A percentile compares a stretch with the other conserved stretches of the same genome.
Conservation (phyloP, 208 protist genomes). For the Phytomonas serpens region DNA sequence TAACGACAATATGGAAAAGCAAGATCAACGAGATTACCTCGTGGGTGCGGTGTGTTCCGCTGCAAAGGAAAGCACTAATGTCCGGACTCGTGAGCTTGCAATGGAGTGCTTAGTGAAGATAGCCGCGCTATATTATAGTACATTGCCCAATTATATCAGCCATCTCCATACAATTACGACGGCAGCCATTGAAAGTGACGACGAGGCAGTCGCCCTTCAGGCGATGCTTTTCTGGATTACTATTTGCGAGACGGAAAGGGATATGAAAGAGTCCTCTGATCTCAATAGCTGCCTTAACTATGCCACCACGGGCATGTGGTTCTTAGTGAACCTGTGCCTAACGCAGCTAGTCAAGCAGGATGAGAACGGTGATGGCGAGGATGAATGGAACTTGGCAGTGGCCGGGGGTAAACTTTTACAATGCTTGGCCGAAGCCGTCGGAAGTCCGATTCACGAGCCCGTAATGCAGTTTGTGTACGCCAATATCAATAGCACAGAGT, state of each 20-base stretch:
- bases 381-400: conserved; percentile 93
- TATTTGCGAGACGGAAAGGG: conserved; percentile 93
- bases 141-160: conserved; percentile 91
- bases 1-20: conserved; percentile 89
- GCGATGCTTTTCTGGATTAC: conserved; percentile 97
- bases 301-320: conserved; percentile 63
- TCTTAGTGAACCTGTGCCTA: conserved; percentile 85
- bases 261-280: conserved; percentile 66
- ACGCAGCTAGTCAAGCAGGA: conserved; percentile 88
- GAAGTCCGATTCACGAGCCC: conserved; percentile 49
- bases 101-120: conserved; percentile 95
- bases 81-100: conserved; percentile 67
- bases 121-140: conserved; percentile 93
- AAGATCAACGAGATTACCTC: conserved; percentile 87
- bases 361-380: conserved; percentile 82
- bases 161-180: conserved; percentile 84
- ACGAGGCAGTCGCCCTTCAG: conserved; percentile 90
- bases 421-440: conserved; percentile 75
- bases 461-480: conserved; percentile 93
- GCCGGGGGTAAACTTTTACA: conserved; percentile 90
- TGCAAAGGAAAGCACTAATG: conserved; percentile 21
- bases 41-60: conserved; percentile 86
- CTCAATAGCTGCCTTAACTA: conserved; percentile 57
- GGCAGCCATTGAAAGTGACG: conserved; percentile 83
- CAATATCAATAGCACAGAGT: conserved; percentile 89